phyloP scores from a whole-genome alignment of 345 rosid species.

The Pseudoturritis turrita region DNA sequence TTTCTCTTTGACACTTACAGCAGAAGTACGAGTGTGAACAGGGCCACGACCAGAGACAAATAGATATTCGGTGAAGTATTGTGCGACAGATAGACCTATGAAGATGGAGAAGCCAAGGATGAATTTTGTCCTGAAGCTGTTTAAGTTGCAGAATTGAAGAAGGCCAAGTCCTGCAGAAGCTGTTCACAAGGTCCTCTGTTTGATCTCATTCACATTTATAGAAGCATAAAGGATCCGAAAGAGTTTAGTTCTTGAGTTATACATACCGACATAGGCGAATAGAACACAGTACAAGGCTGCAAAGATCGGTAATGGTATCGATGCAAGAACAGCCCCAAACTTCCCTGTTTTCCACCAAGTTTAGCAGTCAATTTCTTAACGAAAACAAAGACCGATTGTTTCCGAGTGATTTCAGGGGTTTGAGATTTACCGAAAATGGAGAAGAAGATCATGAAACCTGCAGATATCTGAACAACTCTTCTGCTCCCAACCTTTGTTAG shows the following conservation, averaged over 20 bases:
- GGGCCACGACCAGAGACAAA: slow-evolving; percentile 63
- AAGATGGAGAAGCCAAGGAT: slow-evolving; percentile 77
- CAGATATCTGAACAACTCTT: slow-evolving; percentile 71
- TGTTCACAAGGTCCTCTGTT: slow-evolving; percentile 30
- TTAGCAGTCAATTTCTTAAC: not conserved
- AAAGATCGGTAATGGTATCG: slow-evolving; percentile 74
- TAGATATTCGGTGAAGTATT: slow-evolving; percentile 66
- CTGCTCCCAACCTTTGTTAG: slow-evolving; percentile 82
- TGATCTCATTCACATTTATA: not conserved
- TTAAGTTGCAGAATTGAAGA: slow-evolving; percentile 83
- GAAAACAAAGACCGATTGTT: not conserved
- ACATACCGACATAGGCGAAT: slow-evolving; percentile 79
- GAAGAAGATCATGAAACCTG: slow-evolving; percentile 88
- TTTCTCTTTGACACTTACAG: slow-evolving; percentile 40
- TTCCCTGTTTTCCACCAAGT: slow-evolving; percentile 49
- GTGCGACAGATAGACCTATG: slow-evolving; percentile 78
- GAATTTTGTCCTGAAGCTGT: slow-evolving; percentile 82
- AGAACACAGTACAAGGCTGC: slow-evolving; percentile 87
- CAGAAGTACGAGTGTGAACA: slow-evolving; percentile 52
- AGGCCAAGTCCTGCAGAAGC: slow-evolving; percentile 78
- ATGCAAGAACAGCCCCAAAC: slow-evolving; percentile 90
- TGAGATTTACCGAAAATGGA: slow-evolving; percentile 58
- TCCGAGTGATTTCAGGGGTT: not conserved
- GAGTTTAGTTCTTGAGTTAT: not conserved
- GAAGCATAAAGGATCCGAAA: not conserved